phyloP scores from a whole-genome alignment of 169 alveolate species.

The Plasmodium falciparum region DNA sequence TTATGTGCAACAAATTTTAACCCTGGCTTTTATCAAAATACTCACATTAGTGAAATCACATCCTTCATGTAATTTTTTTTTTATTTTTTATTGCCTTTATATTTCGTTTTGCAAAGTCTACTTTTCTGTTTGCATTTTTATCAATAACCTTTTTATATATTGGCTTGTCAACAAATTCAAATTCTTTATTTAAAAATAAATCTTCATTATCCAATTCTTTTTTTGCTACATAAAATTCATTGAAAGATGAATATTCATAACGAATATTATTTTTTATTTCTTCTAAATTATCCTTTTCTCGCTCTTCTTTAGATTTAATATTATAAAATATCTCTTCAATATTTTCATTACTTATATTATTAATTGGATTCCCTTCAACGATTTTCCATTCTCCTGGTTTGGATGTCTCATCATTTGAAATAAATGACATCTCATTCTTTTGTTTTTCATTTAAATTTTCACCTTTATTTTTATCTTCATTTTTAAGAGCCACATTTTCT shows the following conservation, averaged over 20 bases:
- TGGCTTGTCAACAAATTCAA: slow-evolving; percentile 65
- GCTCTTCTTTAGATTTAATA: slow-evolving; percentile 46
- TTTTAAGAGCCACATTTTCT: neutral
- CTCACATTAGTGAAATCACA: neutral
- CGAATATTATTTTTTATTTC: slow-evolving; percentile 36
- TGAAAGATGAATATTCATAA: slow-evolving; percentile 48
- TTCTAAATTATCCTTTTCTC: slow-evolving; percentile 41
- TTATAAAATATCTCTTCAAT: slow-evolving; percentile 67
- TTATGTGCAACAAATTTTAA: no score
- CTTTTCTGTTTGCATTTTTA: slow-evolving; percentile 54
- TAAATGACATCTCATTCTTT: no score
- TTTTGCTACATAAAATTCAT: slow-evolving; percentile 69
- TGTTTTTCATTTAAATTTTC: neutral
- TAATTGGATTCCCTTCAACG: slow-evolving; percentile 19
- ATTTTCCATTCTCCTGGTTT: slow-evolving; percentile 72
- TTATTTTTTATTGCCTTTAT: slow-evolving; percentile 41
- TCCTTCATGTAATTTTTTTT: slow-evolving; percentile 31
- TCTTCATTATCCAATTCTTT: slow-evolving; percentile 68
- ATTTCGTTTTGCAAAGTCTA: slow-evolving; percentile 53
- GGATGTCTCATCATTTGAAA: slow-evolving; percentile 12
- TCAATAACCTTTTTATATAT: slow-evolving; percentile 59
- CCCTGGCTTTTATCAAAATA: no score
- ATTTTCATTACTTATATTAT: slow-evolving; percentile 45
- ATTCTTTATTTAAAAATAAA: slow-evolving; percentile 65
- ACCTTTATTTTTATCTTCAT: neutral